phyloP scores from a whole-genome alignment of 2,329 filamentous ascomycete genomes.

The Hortaea sp. region DNA sequence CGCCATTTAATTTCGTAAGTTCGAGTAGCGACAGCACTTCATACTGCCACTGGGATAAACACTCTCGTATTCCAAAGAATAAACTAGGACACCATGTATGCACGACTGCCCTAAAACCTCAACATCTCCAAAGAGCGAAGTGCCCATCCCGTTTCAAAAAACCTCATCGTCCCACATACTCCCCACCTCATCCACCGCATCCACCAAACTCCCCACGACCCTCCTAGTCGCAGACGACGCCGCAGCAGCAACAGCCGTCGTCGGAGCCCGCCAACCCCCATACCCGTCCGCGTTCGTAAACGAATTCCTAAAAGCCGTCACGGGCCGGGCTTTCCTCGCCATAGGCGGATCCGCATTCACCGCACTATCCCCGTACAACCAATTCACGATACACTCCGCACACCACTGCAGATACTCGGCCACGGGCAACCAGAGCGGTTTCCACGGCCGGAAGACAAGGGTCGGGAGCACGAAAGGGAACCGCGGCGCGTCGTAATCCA shows the following conservation, averaged over 20 bases:
- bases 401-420: conserved; percentile 6
- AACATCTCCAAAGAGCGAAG: too few relatives aligned
- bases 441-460: conserved; percentile 36
- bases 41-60: too few relatives aligned
- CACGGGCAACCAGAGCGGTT: conserved; percentile 27
- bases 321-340: background rate
- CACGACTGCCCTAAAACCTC: too few relatives aligned
- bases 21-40: too few relatives aligned
- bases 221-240: conserved; percentile 6
- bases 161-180: conserved; percentile 20
- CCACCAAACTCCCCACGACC: conserved; percentile 11
- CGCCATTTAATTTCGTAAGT: too few relatives aligned
- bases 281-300: background rate
- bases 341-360: background rate
- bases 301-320: background rate
- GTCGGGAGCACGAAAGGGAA: conserved; percentile 49
- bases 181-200: conserved; percentile 19
- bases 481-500: conserved; percentile 41
- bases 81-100: too few relatives aligned
- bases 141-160: background rate
- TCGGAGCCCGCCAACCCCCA: conserved; percentile 1
- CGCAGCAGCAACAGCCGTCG: conserved; percentile 2
- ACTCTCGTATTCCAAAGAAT: too few relatives aligned
- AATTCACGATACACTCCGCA: background rate
- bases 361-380: background rate